Evolutionary conservation across 1,284 basidiomycete genomes (phyloP).

Genomic region (Polyporus tsugae): DNA sequence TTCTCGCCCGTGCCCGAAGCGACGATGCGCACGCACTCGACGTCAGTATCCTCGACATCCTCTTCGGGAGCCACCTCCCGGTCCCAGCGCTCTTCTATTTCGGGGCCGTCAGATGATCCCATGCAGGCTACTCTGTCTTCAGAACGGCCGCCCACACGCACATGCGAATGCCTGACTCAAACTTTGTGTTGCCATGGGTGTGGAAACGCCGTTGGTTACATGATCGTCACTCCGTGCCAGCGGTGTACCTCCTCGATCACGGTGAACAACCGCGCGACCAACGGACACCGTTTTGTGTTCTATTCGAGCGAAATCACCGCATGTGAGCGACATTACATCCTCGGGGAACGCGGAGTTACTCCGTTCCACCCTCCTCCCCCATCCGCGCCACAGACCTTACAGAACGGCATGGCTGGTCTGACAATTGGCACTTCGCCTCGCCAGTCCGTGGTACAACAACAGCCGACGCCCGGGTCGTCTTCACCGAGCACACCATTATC

Average conservation of each 20-base stretch:
- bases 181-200: conserved; percentile 86
- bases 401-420: conserved; percentile 17
- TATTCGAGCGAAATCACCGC: conserved; percentile 81
- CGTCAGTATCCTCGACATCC: conserved; percentile 26
- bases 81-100: conserved; percentile 26
- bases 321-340: conserved; percentile 75
- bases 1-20: conserved; percentile 57
- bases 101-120: conserved; percentile 23
- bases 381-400: conserved; percentile 25
- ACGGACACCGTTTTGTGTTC: conserved; percentile 90
- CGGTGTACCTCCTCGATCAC: conserved; percentile 77
- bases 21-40: conserved; percentile 35
- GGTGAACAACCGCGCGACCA: conserved; percentile 72
- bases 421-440: conserved; percentile 19
- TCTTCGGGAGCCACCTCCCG: conserved; percentile 34
- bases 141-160: conserved; percentile 49
- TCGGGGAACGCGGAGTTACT: conserved; percentile 74
- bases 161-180: conserved; percentile 76
- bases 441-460: neutral
- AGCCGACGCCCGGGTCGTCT: conserved; percentile 20
- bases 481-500: conserved; percentile 31
- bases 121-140: conserved; percentile 52
- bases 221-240: conserved; percentile 76
- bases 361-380: conserved; percentile 50
- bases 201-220: conserved; percentile 79